phyloP scores from a whole-genome alignment of 2,329 filamentous ascomycete genomes.

The Sporothrix variecibatus region DNA sequence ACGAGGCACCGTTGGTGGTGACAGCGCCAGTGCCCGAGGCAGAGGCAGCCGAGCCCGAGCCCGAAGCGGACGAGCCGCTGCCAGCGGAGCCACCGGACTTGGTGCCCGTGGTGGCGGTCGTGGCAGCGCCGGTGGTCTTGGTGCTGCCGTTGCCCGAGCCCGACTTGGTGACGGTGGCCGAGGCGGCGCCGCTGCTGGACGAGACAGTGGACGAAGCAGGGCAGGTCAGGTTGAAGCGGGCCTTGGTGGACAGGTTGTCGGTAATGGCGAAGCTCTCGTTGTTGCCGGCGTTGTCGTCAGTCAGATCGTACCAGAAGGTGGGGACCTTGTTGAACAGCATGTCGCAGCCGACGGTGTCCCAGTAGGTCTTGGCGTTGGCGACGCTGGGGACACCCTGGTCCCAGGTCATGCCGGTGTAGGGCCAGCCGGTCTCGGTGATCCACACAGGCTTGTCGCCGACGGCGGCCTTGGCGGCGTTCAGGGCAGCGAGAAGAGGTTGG shows the following conservation, averaged over 20 bases:
- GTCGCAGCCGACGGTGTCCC: constrained; percentile 62
- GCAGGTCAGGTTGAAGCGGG: constrained; percentile 58
- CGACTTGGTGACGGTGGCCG: constrained; percentile 28
- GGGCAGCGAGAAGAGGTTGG: constrained; percentile 56
- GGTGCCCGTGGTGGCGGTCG: neutral
- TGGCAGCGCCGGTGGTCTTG: neutral
- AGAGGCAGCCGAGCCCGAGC: neutral
- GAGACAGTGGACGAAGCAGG: constrained; percentile 40
- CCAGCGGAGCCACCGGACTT: neutral
- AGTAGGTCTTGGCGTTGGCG: constrained; percentile 64
- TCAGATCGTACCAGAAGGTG: constrained; percentile 64
- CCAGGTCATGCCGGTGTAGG: constrained; percentile 54
- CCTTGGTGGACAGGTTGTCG: constrained; percentile 53
- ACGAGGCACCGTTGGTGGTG: neutral
- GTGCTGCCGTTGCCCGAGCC: constrained; percentile 15
- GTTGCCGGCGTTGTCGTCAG: constrained; percentile 63
- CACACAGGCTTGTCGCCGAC: constrained; percentile 37
- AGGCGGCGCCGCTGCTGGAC: constrained; percentile 26
- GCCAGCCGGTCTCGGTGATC: constrained; percentile 52
- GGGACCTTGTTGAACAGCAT: constrained; percentile 57
- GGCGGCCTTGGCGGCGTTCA: constrained; percentile 47
- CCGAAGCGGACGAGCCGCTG: neutral
- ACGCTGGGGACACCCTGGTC: constrained; percentile 57
- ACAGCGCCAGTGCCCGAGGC: neutral
- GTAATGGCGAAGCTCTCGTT: constrained; percentile 60